Percentiles rank a stretch among this genome's conserved stretches.
phyloP scores from a whole-genome alignment of 2,329 filamentous ascomycete genomes.

The Alternaria novae-zelandiae region DNA sequence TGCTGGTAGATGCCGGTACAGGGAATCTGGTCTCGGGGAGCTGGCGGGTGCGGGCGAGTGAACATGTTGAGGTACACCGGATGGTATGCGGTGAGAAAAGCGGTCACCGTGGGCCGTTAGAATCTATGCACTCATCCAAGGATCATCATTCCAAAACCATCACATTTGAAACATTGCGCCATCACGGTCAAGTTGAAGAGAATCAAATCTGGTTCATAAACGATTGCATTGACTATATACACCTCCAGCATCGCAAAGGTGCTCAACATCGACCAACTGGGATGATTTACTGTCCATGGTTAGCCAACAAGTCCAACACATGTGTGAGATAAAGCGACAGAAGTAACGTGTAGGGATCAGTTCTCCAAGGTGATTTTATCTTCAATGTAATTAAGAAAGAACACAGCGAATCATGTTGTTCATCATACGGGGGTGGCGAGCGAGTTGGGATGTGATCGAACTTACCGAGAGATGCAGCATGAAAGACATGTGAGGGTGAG shows the following conservation, averaged over 20 bases:
- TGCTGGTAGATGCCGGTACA: conserved; percentile 11
- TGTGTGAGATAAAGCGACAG: background rate
- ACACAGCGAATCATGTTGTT: conserved; percentile 66
- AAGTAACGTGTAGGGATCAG: conserved; percentile 52
- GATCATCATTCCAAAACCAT: background rate
- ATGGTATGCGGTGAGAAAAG: conserved; percentile 18
- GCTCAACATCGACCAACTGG: background rate
- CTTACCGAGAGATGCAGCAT: conserved; percentile 21
- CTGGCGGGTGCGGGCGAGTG: background rate
- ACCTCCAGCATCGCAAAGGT: background rate
- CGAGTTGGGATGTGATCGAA: background rate
- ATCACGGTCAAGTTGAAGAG: background rate
- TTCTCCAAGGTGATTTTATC: conserved; percentile 71
- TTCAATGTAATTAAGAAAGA: conserved; percentile 68
- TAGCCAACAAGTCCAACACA: conserved; percentile 8
- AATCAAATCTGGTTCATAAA: background rate
- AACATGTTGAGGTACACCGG: conserved; percentile 6
- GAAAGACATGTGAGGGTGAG: background rate
- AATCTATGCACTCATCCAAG: background rate
- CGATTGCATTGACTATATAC: conserved; percentile 7
- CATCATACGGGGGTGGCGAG: conserved; percentile 57
- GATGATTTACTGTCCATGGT: conserved; percentile 6
- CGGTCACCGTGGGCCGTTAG: conserved; percentile 15
- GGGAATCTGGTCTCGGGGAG: conserved; percentile 8
- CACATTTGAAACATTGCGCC: background rate